Evolutionary conservation across 2,329 filamentous ascomycete genomes (phyloP).

Genomic region (Calycina marina): DNA sequence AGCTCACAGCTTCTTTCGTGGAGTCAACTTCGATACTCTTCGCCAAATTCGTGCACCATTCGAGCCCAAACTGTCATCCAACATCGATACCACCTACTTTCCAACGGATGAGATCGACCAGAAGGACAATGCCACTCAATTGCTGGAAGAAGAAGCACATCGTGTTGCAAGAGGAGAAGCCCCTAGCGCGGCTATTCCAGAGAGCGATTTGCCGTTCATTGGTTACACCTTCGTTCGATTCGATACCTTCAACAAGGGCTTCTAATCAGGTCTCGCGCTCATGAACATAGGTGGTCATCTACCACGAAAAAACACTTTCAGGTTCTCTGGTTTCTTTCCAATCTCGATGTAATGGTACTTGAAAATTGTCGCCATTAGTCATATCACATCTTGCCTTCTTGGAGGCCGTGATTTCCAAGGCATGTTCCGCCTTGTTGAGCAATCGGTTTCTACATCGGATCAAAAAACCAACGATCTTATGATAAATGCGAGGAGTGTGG

Average conservation of each 20-base stretch:
- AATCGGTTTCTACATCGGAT: not conserved
- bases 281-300: too few species aligned
- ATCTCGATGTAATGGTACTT: not conserved
- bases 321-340: too few species aligned
- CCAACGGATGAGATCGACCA: constrained; percentile 97
- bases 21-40: constrained; percentile 86
- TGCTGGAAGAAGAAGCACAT: constrained; percentile 57
- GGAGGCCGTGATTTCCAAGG: too few species aligned
- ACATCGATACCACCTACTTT: constrained; percentile 96
- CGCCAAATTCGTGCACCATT: constrained; percentile 90
- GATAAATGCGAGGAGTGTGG: not conserved
- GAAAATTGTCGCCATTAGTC: not conserved
- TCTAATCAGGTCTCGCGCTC: not conserved
- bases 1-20: constrained; percentile 87
- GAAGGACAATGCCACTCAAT: constrained; percentile 77
- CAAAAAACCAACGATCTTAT: not conserved
- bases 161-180: constrained; percentile 31
- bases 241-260: constrained; percentile 47
- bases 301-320: too few species aligned
- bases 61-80: constrained; percentile 82
- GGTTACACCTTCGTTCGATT: constrained; percentile 98
- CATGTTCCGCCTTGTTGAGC: not conserved
- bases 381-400: not conserved
- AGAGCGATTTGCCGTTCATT: constrained; percentile 93
- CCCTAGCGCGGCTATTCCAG: constrained; percentile 61